These are phyloP conservation scores for Pseudocercospora eumusae DNA, from an alignment of 2,329 filamentous ascomycete species.

Conservation along the genomic window DNA sequence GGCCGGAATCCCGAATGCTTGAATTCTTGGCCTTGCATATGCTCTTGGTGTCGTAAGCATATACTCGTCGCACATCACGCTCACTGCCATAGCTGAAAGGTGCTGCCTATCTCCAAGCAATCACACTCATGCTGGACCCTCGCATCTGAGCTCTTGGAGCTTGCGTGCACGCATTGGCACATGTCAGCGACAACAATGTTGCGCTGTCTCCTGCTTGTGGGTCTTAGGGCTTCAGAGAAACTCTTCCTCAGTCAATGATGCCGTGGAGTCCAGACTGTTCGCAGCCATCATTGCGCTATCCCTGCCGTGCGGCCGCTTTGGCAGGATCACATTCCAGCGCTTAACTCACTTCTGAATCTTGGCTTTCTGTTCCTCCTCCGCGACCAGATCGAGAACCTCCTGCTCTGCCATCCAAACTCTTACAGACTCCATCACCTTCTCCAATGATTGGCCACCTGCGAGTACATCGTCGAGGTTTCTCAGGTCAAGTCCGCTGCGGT, in stretches of 20 bases:
- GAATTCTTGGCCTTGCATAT: not conserved
- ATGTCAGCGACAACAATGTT: not conserved
- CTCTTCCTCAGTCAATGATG: not conserved
- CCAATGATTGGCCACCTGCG: conserved; percentile 70
- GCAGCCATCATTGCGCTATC: not conserved
- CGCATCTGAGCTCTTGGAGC: not conserved
- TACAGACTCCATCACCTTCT: conserved; percentile 76
- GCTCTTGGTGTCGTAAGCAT: not conserved
- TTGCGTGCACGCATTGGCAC: conserved; percentile 1
- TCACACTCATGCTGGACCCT: not conserved
- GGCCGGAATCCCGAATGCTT: conserved; percentile 1
- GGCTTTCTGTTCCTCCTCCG: conserved; percentile 34
- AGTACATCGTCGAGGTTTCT: conserved; percentile 81
- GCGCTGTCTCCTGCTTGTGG: not conserved
- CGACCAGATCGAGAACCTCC: conserved; percentile 67
- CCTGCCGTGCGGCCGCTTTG: not conserved
- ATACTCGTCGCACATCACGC: not conserved
- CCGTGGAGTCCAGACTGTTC: not conserved
- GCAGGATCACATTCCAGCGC: not conserved
- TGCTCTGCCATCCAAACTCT: conserved; percentile 71
- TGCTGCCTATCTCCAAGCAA: not conserved
- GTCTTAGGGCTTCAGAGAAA: not conserved
- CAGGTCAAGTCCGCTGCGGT: conserved; percentile 76
- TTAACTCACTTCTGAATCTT: conserved; percentile 16
- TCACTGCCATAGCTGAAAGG: not conserved